These are phyloP conservation scores for Dittrichia graveolens DNA, from an alignment of 129 eudicot species.

Conservation along the genomic window DNA sequence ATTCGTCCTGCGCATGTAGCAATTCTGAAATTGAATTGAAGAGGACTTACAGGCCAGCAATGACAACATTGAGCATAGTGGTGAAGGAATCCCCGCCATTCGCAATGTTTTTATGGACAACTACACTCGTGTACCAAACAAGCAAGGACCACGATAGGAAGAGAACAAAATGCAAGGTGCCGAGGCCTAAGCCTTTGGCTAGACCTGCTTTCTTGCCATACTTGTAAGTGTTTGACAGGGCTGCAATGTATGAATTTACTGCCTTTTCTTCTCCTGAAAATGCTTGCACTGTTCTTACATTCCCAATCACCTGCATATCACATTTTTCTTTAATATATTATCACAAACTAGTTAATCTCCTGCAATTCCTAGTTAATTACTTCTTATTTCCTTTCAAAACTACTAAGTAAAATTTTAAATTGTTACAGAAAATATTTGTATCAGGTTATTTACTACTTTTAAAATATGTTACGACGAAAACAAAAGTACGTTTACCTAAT, in stretches of 20 bases:
- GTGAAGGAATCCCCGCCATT: conserved; percentile 99
- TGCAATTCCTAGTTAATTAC: too few relatives aligned
- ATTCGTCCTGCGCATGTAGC: not conserved
- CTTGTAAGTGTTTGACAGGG: conserved; percentile 66
- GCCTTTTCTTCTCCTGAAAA: conserved; percentile 96
- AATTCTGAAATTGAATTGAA: too few relatives aligned
- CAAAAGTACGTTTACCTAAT: too few relatives aligned
- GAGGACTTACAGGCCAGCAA: conserved; percentile 93
- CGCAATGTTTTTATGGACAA: conserved; percentile 87
- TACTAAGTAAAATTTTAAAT: too few relatives aligned
- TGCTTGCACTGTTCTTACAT: conserved; percentile 98
- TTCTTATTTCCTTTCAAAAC: too few relatives aligned
- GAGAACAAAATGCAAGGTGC: conserved; percentile 84
- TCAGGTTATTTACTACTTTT: too few relatives aligned
- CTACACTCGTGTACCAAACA: conserved; percentile 93
- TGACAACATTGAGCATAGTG: conserved; percentile 99
- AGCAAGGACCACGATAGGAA: conserved; percentile 97
- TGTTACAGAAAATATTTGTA: not conserved
- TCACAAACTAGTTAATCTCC: too few relatives aligned
- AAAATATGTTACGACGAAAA: too few relatives aligned
- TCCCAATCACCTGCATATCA: conserved; percentile 71
- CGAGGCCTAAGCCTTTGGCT: conserved; percentile 96
- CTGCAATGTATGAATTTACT: conserved; percentile 65
- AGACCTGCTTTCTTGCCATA: conserved; percentile 91
- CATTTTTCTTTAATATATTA: too few relatives aligned